Conservation (phyloP, 2,329 filamentous ascomycete species). For the Apiospora marii region DNA sequence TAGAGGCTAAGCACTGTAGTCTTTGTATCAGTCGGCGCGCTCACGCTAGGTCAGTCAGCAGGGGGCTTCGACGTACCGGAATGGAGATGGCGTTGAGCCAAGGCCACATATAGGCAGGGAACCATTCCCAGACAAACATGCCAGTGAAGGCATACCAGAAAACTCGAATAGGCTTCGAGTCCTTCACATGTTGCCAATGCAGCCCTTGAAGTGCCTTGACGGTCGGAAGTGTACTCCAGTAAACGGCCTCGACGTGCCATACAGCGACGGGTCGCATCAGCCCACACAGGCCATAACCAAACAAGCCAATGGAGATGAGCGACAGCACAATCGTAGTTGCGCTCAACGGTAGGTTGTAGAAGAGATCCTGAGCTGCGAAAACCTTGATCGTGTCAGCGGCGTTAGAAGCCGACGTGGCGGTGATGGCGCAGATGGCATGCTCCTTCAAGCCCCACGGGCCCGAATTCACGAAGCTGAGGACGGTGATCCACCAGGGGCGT, state of each 20-base stretch:
- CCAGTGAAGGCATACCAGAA: constrained; percentile 60
- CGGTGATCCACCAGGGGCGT: constrained; percentile 49
- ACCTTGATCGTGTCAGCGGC: constrained; percentile 51
- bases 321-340: constrained; percentile 55
- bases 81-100: constrained; percentile 64
- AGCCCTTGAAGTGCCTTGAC: constrained; percentile 63
- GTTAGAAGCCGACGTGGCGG: constrained; percentile 61
- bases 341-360: constrained; percentile 57
- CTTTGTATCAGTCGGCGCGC: not conserved
- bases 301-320: constrained; percentile 61
- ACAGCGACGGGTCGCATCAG: constrained; percentile 61
- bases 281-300: constrained; percentile 62
- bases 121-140: constrained; percentile 60
- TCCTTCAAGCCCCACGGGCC: constrained; percentile 64
- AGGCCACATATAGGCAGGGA: constrained; percentile 63
- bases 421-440: constrained; percentile 61
- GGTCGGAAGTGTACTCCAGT: constrained; percentile 60
- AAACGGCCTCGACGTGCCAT: constrained; percentile 64
- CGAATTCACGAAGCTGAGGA: constrained; percentile 56
- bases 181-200: constrained; percentile 59
- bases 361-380: constrained; percentile 58
- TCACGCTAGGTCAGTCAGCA: not conserved
- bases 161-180: constrained; percentile 57
- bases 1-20: constrained; percentile 55
- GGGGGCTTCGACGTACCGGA: constrained; percentile 36